Conservation (phyloP, 495 filamentous ascomycete genomes). For the Talaromyces ruber region DNA sequence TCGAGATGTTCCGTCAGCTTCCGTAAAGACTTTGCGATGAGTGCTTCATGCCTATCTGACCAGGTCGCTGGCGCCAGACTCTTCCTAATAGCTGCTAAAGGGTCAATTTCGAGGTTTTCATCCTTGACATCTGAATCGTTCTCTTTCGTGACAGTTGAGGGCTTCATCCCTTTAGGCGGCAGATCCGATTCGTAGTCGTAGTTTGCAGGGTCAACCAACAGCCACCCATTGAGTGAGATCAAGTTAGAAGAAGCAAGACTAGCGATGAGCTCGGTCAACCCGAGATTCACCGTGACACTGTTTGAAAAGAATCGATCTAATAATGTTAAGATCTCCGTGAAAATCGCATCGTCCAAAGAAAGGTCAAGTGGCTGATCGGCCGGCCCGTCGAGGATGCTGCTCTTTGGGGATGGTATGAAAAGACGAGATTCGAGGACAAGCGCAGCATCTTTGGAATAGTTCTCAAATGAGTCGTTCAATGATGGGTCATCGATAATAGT, state of each 20-base stretch:
- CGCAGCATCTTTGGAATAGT: slow-evolving; percentile 72
- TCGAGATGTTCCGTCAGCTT: slow-evolving; percentile 56
- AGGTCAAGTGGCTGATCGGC: slow-evolving; percentile 32
- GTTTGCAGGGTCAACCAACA: slow-evolving; percentile 62
- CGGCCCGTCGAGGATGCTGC: slow-evolving; percentile 5
- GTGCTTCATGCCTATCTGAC: slow-evolving; percentile 25
- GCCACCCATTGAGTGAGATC: slow-evolving; percentile 79
- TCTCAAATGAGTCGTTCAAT: slow-evolving; percentile 72
- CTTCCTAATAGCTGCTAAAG: slow-evolving; percentile 16
- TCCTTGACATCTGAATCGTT: background rate
- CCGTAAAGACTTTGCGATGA: slow-evolving; percentile 31
- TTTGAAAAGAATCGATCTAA: slow-evolving; percentile 80
- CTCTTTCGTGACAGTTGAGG: background rate
- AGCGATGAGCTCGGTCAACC: slow-evolving; percentile 72
- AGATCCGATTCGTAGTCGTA: slow-evolving; percentile 15
- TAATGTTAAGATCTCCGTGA: slow-evolving; percentile 59
- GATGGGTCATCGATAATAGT: slow-evolving; percentile 62
- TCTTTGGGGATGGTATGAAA: slow-evolving; percentile 15
- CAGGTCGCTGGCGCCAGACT: slow-evolving; percentile 31
- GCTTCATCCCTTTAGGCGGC: background rate
- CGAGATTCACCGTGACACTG: slow-evolving; percentile 80
- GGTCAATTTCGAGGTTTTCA: background rate
- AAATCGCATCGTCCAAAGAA: slow-evolving; percentile 64
- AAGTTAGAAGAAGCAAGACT: slow-evolving; percentile 76
- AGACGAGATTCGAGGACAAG: slow-evolving; percentile 69